A percentile compares a stretch with the other conserved stretches of the same genome.
phyloP scores from a whole-genome alignment of 1,284 basidiomycete species.

The Leccinum fallax region DNA sequence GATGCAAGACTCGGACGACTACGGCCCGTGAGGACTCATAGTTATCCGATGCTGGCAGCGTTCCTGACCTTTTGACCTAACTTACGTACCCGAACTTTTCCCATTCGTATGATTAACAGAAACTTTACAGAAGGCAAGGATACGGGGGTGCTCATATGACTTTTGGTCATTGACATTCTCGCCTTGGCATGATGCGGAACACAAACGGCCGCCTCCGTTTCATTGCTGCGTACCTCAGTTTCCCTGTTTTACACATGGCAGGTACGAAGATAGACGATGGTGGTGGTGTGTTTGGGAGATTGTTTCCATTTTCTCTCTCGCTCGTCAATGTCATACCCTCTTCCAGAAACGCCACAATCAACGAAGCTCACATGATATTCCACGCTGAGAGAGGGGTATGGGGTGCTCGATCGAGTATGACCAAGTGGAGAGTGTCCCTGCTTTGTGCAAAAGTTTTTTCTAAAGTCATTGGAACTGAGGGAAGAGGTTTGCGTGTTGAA shows the following conservation, averaged over 20 bases:
- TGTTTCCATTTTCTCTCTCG: constrained; percentile 2
- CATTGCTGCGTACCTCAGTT: neutral
- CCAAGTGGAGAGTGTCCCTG: neutral
- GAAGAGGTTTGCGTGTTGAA: neutral
- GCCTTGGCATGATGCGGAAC: neutral
- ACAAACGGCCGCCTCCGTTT: neutral
- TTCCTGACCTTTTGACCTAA: neutral
- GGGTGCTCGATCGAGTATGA: neutral
- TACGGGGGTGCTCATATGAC: neutral
- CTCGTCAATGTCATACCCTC: neutral
- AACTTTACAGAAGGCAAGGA: neutral
- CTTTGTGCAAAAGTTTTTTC: neutral
- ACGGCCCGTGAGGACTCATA: neutral
- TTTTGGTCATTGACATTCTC: neutral
- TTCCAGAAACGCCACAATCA: neutral
- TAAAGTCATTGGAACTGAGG: neutral
- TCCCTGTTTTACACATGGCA: constrained; percentile 5
- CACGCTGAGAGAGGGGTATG: neutral
- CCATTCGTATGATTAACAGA: neutral
- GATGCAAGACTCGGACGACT: neutral
- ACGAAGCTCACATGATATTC: neutral
- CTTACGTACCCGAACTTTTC: neutral
- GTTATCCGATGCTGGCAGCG: neutral
- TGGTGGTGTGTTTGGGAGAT: neutral
- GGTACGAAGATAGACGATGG: constrained; percentile 1